Evolutionary conservation across 148 eudicot species (phyloP), one percentile per base, ranked within the genome.

Genomic region (Chenopodium album): DNA sequence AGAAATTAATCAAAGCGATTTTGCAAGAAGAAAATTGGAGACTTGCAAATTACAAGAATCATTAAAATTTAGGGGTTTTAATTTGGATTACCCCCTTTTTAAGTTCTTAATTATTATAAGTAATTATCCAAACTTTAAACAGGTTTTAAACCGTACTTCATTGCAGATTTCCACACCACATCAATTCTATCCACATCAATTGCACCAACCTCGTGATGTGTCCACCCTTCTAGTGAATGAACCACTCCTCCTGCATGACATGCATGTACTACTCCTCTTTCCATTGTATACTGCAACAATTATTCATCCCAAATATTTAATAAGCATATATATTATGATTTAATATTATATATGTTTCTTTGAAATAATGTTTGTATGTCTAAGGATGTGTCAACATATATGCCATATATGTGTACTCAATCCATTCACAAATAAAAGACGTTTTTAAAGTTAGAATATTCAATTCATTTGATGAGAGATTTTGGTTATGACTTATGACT

Each of bases 241-340:
- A 93, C 94, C 67, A 90, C 90, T 52, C 97, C 97, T 3, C 97
- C 97, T 2, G 97, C 97, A 88, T 93, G 97, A 78, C 97, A 93
- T 14, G 97, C 97, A 71, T 93, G 97, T 16, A 93, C 97, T 13
- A 91, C 90, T 76, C 94, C 94, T 85, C 97, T 84, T 9, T 84
- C 94, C 94, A 93, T 89, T 23, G 97, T 91, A 67, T 93, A 93
- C 97, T 93, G 91, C 84, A 80, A 59, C 84, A 80, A 59, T n/a
- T 0, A 20, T 20, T 62, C 23, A 62, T 62, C 66, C 66, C 12
- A 62, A 20, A 41, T 5, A 41, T 41, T 41, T 41, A 41, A 41
- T 41, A 41, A 41, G 41, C 44, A 6, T 4, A 41, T 41, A 41
- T 41, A 41, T 41, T 41, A 41, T 41, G 44, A 41, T 41, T 41